Evolutionary conservation across 2,329 filamentous ascomycete species (phyloP), one percentile per base, ranked within the genome.

Genomic region (Monilinia aucupariae): DNA sequence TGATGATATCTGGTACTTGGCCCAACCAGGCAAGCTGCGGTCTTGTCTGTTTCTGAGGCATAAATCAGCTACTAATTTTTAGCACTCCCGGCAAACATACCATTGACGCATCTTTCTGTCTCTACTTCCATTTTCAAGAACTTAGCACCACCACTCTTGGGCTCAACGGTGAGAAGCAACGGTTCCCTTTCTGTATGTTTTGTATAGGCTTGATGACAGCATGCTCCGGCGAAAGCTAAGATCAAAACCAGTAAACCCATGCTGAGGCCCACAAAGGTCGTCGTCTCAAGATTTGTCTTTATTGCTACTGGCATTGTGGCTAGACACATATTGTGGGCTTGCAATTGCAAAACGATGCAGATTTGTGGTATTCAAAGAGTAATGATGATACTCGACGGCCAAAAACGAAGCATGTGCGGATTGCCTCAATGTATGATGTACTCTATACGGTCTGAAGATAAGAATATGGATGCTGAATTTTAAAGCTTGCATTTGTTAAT

Each of bases 181-280:
- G 54, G 41, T 22, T 58, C 54, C 3, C n/a, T 58, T 13, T 27
- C 30, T 34, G 15, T 22, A 34, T 37, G 4, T 45, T 47, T 47
- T 25, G 30, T 47, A 22, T 34, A 37, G 25, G 9, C 30, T 47
- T 58, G 41, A 47, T 12, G 54, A 15, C 13, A 58, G 30, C 27
- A 58, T 34, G 54, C 41, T 25, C 54, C 54, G n/a, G 34, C 20
- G n/a, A 47, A 58, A 47, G 54, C 54, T 37, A 58, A 58, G 9
- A 58, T 47, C 15, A 58, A 47, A 15, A 58, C 54, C 30, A 58
- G n/a, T 34, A 58, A 58, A 47, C 54, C 54, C 41, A 47, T 58
- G 30, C 54, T 30, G 41, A 58, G 54, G 30, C 37, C 48, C 3
- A 58, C 54, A 1, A 37, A n/a, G 13, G 34, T 13, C 30, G n/a